Evolutionary conservation across 345 rosid species (phyloP).

Genomic region (Melaleuca alternifolia): DNA sequence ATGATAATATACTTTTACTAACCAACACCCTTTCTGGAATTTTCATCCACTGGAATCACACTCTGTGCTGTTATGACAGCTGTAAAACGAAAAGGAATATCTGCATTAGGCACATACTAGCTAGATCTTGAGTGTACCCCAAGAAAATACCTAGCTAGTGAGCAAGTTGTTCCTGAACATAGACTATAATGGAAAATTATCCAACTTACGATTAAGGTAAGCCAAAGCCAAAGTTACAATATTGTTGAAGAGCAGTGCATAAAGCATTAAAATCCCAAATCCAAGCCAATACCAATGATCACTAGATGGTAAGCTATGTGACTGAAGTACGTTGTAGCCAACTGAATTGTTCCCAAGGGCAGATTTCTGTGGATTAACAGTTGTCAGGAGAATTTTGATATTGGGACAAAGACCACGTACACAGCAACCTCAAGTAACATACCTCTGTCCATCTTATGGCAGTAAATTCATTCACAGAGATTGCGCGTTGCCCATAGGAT

Average conservation of each 20-base stretch:
- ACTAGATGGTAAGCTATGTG: conserved; percentile 33
- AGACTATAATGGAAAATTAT: not conserved
- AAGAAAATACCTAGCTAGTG: not conserved
- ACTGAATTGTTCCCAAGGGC: conserved; percentile 31
- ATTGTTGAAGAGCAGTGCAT: conserved; percentile 56
- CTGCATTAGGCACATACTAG: not conserved
- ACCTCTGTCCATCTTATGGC: conserved; percentile 80
- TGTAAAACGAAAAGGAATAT: conserved; percentile 16
- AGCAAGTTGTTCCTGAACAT: not conserved
- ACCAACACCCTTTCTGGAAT: conserved; percentile 2
- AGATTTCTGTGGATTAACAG: conserved; percentile 39
- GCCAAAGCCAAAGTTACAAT: conserved; percentile 62
- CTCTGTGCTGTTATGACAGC: conserved; percentile 49
- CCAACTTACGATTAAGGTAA: conserved; percentile 65
- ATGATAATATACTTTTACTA: conserved; percentile 6
- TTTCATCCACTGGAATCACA: conserved; percentile 26
- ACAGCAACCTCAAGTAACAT: not conserved
- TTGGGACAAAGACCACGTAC: not conserved
- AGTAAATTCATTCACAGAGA: conserved; percentile 74
- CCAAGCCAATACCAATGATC: conserved; percentile 87
- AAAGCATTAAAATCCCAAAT: conserved; percentile 45
- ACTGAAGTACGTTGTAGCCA: conserved; percentile 53
- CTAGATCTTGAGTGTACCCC: not conserved
- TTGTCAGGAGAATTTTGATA: not conserved
- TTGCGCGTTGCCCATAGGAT: conserved; percentile 69